Evolutionary conservation across 2,329 filamentous ascomycete genomes (phyloP), one percentile per base, ranked within the genome.

Genomic region (Endoconidiophora laricicola): DNA sequence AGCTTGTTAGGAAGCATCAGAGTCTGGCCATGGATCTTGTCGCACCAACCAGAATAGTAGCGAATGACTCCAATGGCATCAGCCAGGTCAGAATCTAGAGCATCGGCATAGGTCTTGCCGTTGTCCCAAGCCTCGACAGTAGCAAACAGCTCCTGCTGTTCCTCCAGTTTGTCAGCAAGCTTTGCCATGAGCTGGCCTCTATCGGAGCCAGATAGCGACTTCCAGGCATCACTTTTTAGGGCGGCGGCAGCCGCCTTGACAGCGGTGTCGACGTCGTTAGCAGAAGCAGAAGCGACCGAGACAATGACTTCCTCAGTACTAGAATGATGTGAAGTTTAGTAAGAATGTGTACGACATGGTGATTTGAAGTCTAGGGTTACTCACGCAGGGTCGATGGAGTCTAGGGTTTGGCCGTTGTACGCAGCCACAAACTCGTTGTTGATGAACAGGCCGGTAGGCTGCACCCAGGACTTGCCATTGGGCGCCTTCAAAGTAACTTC

Each of bases 391-490:
- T 86, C 86, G 58, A 86, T 74, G 16, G 75, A 73, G 12, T 72
- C 67, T 49, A 87, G 72, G 57, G 72, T 83, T 60, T 79, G 70
- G 42, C 74, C 78, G 12, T 73, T 73, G 61, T 72, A 78, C 50
- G 79, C 76, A 58, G 76, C 70, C 48, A 86, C 78, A 62, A 84
- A 88, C 61, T 86, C 81, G 56, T 87, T 86, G 68, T 85, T 83
- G 67, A 88, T 86, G 65, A 87, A 88, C 6, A 90, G 71, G n/a
- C 85, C 85, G 42, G 76, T 70, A 2, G 83, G 83, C 66, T 86
- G 81, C 10, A 65, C 69, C 65, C 84, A 88, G 58, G 74, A 79
- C 62, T 67, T 71, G 58, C 83, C 83, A 64, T 90, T 90, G 3
- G 84, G 84, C 46, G 84, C 82, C 6, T 73, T 82, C 52, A 90